Base-by-base conservation (phyloP, 2,329 filamentous ascomycete genomes). In the Colletotrichum sp. region DNA sequence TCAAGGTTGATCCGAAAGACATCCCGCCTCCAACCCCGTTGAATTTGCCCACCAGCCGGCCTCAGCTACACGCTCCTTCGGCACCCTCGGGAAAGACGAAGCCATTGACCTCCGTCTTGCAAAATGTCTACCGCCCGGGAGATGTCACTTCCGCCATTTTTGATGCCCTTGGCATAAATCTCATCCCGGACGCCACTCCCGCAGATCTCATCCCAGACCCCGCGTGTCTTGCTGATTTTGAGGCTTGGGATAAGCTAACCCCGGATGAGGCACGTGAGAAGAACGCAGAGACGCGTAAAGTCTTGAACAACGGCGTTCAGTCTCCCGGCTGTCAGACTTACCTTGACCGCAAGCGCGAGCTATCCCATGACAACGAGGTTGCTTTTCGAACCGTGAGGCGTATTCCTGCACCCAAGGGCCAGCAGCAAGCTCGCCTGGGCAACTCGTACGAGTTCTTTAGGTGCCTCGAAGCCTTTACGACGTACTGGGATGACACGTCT, bases 361-460 rank as follows among this genome's bases (percentile, higher is more conserved):
- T 93, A 9, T 88, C 87, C 18, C 87, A 88, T 69, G 78, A 84
- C 28, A 93, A 93, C 77, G 87, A 90, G 57, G 86, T 89, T 55
- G 92, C 92, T 9, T 93, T 92, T 80, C 89, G 91, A 30, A 91
- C 90, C 2, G 88, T 93, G 71, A 89, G 91, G 28, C 89, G 92
- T 60, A 85, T 93, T n/a, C 86, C 88, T 7, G 84, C 90, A 1
- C 87, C 87, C 39, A 87, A 87, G 55, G 92, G 91, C 55, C 88
- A 89, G 79, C 84, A 87, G 61, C 85, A 89, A 43, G 87, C 89
- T 34, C 89, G 91, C 8, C 83, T 93, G 9, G 92, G 92, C 16
- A 93, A 92, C 78, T 89, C 90, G 7, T 93, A 93, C 79, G 92
- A 93, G 82, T 93, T 93, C 82, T 93, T 90, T 83, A 90, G 90